Evolutionary conservation across 164 flowering plant genomes (phyloP).

Genomic region (Magnolia kwangsiensis): DNA sequence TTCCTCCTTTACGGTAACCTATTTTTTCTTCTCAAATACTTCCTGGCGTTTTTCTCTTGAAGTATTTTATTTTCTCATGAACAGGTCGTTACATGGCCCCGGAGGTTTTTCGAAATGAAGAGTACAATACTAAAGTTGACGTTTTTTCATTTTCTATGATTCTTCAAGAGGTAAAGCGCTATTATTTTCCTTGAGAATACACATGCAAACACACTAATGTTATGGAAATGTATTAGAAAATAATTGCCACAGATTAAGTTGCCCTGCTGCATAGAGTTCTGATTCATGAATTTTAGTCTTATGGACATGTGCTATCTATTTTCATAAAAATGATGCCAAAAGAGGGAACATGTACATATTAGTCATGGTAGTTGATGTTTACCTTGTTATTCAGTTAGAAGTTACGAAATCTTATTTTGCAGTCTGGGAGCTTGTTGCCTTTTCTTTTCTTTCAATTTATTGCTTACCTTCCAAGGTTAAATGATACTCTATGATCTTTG

Average conservation of each 20-base stretch:
- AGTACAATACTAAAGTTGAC: conserved; percentile 90
- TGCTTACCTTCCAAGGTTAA: no score
- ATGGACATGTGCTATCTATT: not conserved
- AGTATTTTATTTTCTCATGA: conserved; percentile 9
- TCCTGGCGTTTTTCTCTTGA: not conserved
- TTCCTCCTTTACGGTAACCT: not conserved
- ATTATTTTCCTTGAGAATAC: not conserved
- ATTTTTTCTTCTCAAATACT: not conserved
- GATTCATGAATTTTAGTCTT: not conserved
- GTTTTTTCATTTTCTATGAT: conserved; percentile 97
- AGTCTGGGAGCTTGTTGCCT: not conserved
- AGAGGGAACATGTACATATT: no score
- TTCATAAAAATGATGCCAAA: no score
- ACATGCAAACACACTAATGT: not conserved
- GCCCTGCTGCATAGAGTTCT: not conserved
- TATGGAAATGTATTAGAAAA: not conserved
- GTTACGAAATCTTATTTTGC: not conserved
- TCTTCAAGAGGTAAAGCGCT: conserved; percentile 72
- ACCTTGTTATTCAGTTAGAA: no score
- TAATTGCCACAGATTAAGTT: not conserved
- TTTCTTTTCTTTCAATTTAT: not conserved
- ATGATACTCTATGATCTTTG: not conserved
- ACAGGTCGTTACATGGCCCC: conserved; percentile 95
- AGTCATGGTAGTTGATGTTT: no score
- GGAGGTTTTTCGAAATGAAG: conserved; percentile 74